Evolutionary conservation across 2,329 filamentous ascomycete species (phyloP).

Genomic region (Hymenoscyphus scutula): DNA sequence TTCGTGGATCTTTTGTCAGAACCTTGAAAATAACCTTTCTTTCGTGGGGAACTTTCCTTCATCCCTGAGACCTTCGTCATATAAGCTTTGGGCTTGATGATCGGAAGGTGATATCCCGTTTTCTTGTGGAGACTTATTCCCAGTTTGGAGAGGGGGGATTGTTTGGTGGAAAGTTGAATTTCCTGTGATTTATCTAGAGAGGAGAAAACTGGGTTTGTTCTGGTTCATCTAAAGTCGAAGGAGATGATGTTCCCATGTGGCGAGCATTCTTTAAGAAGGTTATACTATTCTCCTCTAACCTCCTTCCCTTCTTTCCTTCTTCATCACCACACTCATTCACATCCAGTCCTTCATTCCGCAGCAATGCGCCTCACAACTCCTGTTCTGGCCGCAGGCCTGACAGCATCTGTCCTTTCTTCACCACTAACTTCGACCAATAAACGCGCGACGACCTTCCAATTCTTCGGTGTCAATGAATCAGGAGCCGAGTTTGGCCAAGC

Average conservation of each 20-base stretch:
- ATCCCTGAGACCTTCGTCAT: background rate
- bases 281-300: background rate
- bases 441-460: constrained; percentile 13
- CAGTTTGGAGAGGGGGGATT: background rate
- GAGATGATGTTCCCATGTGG: background rate
- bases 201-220: background rate
- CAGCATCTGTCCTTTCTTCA: background rate
- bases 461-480: constrained; percentile 41
- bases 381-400: background rate
- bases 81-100: background rate
- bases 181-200: background rate
- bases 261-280: background rate
- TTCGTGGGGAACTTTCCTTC: background rate
- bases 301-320: background rate
- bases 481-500: constrained; percentile 61
- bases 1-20: background rate
- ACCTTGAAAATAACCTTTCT: background rate
- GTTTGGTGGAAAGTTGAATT: background rate
- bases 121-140: background rate
- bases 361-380: background rate
- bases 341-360: background rate
- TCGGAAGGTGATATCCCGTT: background rate
- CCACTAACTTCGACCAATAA: background rate
- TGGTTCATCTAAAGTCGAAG: background rate
- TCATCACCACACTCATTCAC: background rate